These are phyloP conservation scores for Eurotiales sp. DNA, from an alignment of 2,329 filamentous ascomycete species.

Conservation along the genomic window DNA sequence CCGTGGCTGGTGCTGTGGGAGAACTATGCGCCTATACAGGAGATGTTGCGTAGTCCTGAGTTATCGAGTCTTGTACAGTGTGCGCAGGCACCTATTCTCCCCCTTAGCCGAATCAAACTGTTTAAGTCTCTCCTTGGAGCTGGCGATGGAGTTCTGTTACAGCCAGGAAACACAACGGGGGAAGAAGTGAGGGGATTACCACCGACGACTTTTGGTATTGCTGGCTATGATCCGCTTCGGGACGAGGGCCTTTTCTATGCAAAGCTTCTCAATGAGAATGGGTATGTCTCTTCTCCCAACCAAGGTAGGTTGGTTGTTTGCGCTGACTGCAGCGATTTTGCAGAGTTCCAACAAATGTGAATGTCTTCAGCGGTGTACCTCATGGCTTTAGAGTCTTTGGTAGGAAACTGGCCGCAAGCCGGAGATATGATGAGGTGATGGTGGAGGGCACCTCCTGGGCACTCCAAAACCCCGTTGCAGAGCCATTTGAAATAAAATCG, in stretches of 20 bases:
- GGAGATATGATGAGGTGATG: neutral
- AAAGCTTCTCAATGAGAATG: neutral
- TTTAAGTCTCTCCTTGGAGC: too few relatives aligned
- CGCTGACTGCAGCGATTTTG: neutral
- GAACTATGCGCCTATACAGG: neutral
- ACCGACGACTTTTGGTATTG: neutral
- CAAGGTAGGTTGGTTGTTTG: too few relatives aligned
- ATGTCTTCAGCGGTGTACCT: constrained; percentile 3
- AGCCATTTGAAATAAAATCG: too few relatives aligned
- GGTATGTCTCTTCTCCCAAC: neutral
- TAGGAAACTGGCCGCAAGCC: neutral
- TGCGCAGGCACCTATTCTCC: neutral
- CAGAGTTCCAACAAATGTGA: neutral
- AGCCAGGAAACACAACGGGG: neutral
- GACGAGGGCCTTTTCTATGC: neutral
- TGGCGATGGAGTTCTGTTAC: too few relatives aligned
- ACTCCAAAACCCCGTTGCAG: too few relatives aligned
- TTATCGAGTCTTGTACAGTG: neutral
- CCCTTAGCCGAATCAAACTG: neutral
- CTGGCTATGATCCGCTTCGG: neutral
- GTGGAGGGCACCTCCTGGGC: neutral
- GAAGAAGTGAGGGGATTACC: neutral
- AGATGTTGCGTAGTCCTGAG: neutral
- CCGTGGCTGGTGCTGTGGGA: neutral
- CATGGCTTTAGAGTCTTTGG: constrained; percentile 1